Evolutionary conservation across 1,139 yeast genomes (phyloP), one percentile per base, ranked within the genome.

Genomic region (Oligophagozyma castellii): DNA sequence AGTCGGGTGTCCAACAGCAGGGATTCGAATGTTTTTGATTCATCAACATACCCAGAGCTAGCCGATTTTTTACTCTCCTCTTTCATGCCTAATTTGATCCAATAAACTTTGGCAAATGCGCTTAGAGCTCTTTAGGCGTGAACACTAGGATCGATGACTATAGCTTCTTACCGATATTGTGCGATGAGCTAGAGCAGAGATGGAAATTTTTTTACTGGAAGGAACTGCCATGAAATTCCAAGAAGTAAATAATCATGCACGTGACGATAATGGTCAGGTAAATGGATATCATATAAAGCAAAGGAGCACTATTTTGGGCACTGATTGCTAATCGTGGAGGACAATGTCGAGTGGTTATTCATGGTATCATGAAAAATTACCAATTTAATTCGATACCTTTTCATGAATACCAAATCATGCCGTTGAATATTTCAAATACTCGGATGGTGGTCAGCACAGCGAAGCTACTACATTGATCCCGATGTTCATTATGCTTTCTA

Each of bases 401-500:
- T 11, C 20, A 18, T 18, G 10, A 18, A 18, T 18, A 18, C 7
- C 10, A 7, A 18, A 10, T 18, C 8, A 8, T 14, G 8, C 14
- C 6, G 7, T 4, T 19, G 6, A 10, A 28, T 16, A 23, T 22
- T 20, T 16, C 22, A 22, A 46, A 51, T 3, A 63, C 56, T 6
- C 11, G 6, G 13, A 22, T 13, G 24, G 13, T 8, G 20, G 20
- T 34, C 30, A 51, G 32, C 56, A 49, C 25, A 89, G 61, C 3
- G 98, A 95, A 7, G 95, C 86, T 2, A 84, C 86, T 28, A 89
- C 61, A 26, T 70, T 78, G 33, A 77, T 67, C 5, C 93, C 93
- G 35, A 93, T 67, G 30, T 69, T 71, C 31, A 89, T 58, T 11
- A 89, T 76, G 40, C 79, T 89, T 40, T 75, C 81, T 3, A 89